phyloP scores from a whole-genome alignment of 2,329 filamentous ascomycete genomes.

The Shiraia bambusicola region DNA sequence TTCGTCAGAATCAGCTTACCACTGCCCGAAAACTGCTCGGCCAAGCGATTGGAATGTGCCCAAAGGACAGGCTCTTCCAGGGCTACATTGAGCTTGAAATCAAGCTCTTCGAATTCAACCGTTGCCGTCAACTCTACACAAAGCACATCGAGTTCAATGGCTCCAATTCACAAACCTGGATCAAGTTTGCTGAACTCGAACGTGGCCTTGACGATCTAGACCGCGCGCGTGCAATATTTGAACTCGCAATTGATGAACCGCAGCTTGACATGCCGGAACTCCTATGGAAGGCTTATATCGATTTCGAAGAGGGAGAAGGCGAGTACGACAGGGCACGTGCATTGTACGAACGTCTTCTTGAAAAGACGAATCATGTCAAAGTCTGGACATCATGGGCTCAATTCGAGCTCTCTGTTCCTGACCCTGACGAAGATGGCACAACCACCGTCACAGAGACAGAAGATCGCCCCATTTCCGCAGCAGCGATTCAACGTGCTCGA shows the following conservation, averaged over 20 bases:
- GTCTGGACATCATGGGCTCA: slow-evolving; percentile 99
- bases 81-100: slow-evolving; percentile 92
- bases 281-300: slow-evolving; percentile 97
- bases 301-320: slow-evolving; percentile 94
- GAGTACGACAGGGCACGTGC: slow-evolving; percentile 80
- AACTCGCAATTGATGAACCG: slow-evolving; percentile 80
- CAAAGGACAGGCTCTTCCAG: slow-evolving; percentile 92
- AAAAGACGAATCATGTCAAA: slow-evolving; percentile 98
- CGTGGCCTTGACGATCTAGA: slow-evolving; percentile 87
- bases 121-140: slow-evolving; percentile 88
- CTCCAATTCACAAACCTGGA: slow-evolving; percentile 90
- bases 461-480: slow-evolving; percentile 68
- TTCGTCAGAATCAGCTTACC: slow-evolving; percentile 79
- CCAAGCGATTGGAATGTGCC: slow-evolving; percentile 87
- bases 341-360: slow-evolving; percentile 85
- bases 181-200: slow-evolving; percentile 92
- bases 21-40: slow-evolving; percentile 86
- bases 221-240: slow-evolving; percentile 85
- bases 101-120: slow-evolving; percentile 89
- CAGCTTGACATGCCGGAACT: slow-evolving; percentile 95
- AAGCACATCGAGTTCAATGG: slow-evolving; percentile 94
- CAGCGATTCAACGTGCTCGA: slow-evolving; percentile 79
- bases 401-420: slow-evolving; percentile 93
- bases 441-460: slow-evolving; percentile 47
- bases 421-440: slow-evolving; percentile 62